Evolutionary conservation across 139 green algal species (phyloP).

Genomic region (Chlamydomonas incerta): DNA sequence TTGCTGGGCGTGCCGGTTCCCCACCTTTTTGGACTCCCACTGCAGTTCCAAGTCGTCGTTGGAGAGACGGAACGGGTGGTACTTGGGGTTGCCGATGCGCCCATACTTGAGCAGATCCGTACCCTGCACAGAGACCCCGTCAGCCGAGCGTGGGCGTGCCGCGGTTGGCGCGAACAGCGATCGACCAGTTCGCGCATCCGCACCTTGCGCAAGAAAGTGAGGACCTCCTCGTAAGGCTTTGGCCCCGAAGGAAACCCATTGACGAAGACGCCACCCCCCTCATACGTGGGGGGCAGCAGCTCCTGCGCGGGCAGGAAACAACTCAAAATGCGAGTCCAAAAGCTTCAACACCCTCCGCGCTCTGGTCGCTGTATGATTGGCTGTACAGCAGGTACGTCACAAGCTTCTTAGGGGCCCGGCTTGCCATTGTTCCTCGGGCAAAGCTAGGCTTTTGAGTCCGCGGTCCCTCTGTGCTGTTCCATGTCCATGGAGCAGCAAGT

Average conservation of each 20-base stretch:
- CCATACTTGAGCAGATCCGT: conserved; percentile 85
- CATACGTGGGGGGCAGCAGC: conserved; percentile 12
- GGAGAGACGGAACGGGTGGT: conserved; percentile 80
- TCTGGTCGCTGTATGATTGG: too few relatives aligned
- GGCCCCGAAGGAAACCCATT: conserved; percentile 56
- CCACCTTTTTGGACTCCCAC: conserved; percentile 72
- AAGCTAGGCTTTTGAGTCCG: too few relatives aligned
- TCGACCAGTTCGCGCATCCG: background rate
- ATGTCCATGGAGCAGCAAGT: too few relatives aligned
- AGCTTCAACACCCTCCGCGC: too few relatives aligned
- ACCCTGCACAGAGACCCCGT: conserved; percentile 56
- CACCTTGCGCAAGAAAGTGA: conserved; percentile 64
- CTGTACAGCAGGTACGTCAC: too few relatives aligned
- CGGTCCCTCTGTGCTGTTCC: too few relatives aligned
- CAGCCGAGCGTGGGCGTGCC: too few relatives aligned
- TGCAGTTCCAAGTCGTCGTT: conserved; percentile 72
- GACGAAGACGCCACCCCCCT: conserved; percentile 47
- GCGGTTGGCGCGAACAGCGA: background rate
- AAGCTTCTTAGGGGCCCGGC: too few relatives aligned
- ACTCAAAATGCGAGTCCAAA: too few relatives aligned
- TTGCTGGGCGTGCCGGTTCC: background rate
- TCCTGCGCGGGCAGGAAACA: background rate
- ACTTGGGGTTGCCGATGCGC: conserved; percentile 81
- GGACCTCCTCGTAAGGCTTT: conserved; percentile 64
- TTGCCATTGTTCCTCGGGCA: too few relatives aligned